A percentile compares a stretch with the other conserved stretches of the same genome.
Evolutionary conservation across 306 rosid genomes (phyloP).

Genomic region (Dryas octopetala): DNA sequence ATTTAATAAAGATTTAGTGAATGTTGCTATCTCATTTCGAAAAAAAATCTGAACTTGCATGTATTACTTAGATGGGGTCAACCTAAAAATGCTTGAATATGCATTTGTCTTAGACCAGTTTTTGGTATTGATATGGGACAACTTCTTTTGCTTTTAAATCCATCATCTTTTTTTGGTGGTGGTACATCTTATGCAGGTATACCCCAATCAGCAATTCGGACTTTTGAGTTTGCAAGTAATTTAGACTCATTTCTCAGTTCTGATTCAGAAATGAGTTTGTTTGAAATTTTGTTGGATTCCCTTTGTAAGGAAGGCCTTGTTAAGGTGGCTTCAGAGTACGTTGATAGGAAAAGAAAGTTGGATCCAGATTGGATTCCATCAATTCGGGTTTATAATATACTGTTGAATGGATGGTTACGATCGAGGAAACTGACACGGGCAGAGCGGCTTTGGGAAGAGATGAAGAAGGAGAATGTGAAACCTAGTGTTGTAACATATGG

Average conservation of each 20-base stretch:
- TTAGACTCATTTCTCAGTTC: slow-evolving; percentile 39
- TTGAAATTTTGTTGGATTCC: slow-evolving; percentile 79
- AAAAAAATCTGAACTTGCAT: not conserved
- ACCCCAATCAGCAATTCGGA: slow-evolving; percentile 56
- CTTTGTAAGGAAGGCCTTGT: slow-evolving; percentile 81
- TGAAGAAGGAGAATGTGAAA: slow-evolving; percentile 66
- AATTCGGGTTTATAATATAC: slow-evolving; percentile 61
- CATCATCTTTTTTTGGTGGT: slow-evolving; percentile 3
- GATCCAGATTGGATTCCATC: slow-evolving; percentile 45
- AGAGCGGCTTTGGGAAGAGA: slow-evolving; percentile 77
- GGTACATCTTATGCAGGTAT: slow-evolving; percentile 34
- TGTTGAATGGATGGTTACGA: slow-evolving; percentile 83
- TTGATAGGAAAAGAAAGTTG: slow-evolving; percentile 34
- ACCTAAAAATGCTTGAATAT: not conserved
- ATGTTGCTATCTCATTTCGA: not conserved
- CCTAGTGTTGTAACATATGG: slow-evolving; percentile 92
- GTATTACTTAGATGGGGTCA: not conserved
- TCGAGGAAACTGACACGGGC: slow-evolving; percentile 76
- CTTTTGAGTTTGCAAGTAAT: slow-evolving; percentile 66
- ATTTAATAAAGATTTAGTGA: not conserved
- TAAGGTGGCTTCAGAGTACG: slow-evolving; percentile 43
- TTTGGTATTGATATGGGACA: not conserved
- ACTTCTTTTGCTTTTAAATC: not conserved
- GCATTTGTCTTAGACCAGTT: not conserved
- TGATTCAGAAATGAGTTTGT: slow-evolving; percentile 54